Evolutionary conservation across 192 early-diverging fungal species (phyloP), one percentile per base, ranked within the genome.

Genomic region (Geranomyces michiganensis): DNA sequence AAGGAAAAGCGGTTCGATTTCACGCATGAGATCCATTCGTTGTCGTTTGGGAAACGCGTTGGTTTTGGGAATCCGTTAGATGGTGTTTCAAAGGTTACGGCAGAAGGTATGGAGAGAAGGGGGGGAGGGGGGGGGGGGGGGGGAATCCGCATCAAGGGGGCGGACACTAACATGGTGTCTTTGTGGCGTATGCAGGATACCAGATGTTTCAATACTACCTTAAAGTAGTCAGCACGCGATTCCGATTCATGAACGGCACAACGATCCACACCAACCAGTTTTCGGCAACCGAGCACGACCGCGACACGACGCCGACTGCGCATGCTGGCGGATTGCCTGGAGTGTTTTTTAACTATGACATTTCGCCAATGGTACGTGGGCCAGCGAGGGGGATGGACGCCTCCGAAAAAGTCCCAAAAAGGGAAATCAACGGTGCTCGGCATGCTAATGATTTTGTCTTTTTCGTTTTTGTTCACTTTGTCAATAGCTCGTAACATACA

Each of bases 311-410:
- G 7, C 70, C 70, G 45, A 43, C 31, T 4, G 14, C 29, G 31
- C 61, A 47, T 63, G 46, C 31, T 26, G 68, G 58, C 48, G 76
- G 68, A 29, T 67, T 80, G 62, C 82, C 79, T 19, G 96, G 96
- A 31, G 86, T 98, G 32, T 95, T 93, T 70, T 92, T 98, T 77
- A 91, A 93, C 73, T 92, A 89, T 80, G 96, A 98, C 44, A 98
- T 98, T 58, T 96, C 95, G 27, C 95, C 96, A 1, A 97, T 98
- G 96, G 58, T 60, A 32, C 4, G 27, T 56, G 14, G 12, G n/a
- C n/a, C 36, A 41, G 36, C 36, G 10, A 41, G 5, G 36, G n/a
- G n/a, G n/a, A n/a, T n/a, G n/a, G n/a, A n/a, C n/a, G n/a, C n/a
- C n/a, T n/a, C n/a, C n/a, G n/a, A n/a, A n/a, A n/a, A n/a, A n/a